phyloP scores from a whole-genome alignment of 2,329 filamentous ascomycete genomes.

The Xylariaceae sp. region DNA sequence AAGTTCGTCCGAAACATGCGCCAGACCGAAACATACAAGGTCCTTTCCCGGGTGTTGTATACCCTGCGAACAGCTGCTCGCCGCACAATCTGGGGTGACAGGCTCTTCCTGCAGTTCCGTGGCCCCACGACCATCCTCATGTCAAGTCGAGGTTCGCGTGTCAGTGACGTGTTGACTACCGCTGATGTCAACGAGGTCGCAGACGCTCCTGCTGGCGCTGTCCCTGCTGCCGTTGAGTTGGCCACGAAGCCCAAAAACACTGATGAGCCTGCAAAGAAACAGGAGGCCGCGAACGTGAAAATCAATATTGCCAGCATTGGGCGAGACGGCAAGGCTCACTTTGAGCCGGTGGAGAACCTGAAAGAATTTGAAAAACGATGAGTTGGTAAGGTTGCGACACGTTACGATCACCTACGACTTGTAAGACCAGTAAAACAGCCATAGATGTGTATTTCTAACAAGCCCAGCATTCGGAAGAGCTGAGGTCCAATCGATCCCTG shows the following conservation, averaged over 20 bases:
- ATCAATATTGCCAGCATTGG: constrained; percentile 54
- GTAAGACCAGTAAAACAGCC: constrained; percentile 16
- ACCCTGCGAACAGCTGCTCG: constrained; percentile 69
- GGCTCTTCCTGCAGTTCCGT: constrained; percentile 84
- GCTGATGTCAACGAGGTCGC: constrained; percentile 88
- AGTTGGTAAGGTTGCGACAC: neutral
- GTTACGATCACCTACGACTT: constrained; percentile 5
- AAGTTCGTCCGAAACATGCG: constrained; percentile 70
- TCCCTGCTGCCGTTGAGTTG: constrained; percentile 53
- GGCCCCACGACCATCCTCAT: constrained; percentile 82
- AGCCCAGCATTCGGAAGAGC: neutral
- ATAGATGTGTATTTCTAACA: constrained; percentile 13
- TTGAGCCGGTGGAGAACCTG: constrained; percentile 55
- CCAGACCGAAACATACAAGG: constrained; percentile 67
- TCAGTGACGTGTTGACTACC: constrained; percentile 71
- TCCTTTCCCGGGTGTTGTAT: constrained; percentile 59
- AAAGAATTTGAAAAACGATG: constrained; percentile 44
- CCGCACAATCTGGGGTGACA: constrained; percentile 86
- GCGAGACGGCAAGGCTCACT: constrained; percentile 60
- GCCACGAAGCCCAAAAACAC: constrained; percentile 36
- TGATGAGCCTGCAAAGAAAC: constrained; percentile 27
- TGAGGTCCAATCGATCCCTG: neutral
- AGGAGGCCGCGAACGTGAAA: constrained; percentile 37
- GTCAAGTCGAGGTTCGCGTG: constrained; percentile 75
- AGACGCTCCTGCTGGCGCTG: constrained; percentile 67